Evolutionary conservation across 306 rosid genomes (phyloP), one percentile per base, ranked within the genome.

Genomic region (Acacia acuminata): DNA sequence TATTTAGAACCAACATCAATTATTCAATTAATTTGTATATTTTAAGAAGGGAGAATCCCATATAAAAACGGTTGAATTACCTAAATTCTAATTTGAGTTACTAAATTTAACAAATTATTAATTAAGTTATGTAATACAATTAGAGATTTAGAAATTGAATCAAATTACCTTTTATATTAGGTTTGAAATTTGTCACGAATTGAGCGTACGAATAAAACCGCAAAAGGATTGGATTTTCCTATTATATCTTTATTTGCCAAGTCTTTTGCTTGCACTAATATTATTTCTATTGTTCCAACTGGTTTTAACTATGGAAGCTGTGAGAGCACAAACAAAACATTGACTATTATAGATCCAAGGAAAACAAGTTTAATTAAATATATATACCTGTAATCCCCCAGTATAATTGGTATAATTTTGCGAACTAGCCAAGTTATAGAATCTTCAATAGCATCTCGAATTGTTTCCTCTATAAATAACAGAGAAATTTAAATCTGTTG

Each of bases 181-280:
- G 89, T 93, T 90, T 89, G 83, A 75, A 77, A 91, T 84, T 73
- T 88, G 81, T 87, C 88, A 24, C 88, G 95, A 40, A 96, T 85
- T 8, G 99, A 98, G 42, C 99, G 98, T 25, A 96, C 85, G 85
- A 92, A 96, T 47, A 93, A 11, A 53, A 70, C 84, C 75, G 96
- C 97, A 83, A 19, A 96, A 85, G 99, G 98, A 88, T 96, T 98
- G 4, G 99, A 96, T 85, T 93, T 96, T 53, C 99, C 99, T 27
- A 96, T 66, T 15, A 96, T 0, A 88, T 96, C 99, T 88, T 88
- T 96, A 65, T 96, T 96, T 65, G 85, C 5, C 53, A 96, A 87
- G 68, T 82, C 90, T 91, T 90, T 96, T 51, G 98, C 99, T 80
- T 93, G 94, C 82, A 93, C 97, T 50, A 96, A 91, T 88, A 93